Evolutionary conservation across 75 land plant genomes (phyloP), one percentile per base, ranked within the genome.

Genomic region (Picea glauca): DNA sequence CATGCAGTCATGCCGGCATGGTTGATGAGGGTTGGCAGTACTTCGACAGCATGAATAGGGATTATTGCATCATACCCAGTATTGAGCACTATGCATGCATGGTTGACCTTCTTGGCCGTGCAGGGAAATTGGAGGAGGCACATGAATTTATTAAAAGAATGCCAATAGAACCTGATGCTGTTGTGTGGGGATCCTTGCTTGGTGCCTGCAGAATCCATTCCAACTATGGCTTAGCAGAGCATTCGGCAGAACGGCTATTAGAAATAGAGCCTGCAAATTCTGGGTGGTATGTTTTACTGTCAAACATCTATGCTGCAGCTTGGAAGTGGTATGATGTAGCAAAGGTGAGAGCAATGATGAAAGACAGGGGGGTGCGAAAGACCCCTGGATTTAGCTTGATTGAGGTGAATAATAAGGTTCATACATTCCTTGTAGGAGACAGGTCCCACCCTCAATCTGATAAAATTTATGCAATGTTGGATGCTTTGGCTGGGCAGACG

Each of bases 341-440:
- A 6, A 72, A 60, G 30, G 66, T 90, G 84, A 88, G 94, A 76
- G 83, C 40, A 72, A 18, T 78, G 56, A 86, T 92, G 92, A 86
- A 87, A 58, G 18, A 81, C 18, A 81, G 75, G 54, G 72, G 72
- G 60, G 76, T 90, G 3, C 85, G 85, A 73, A 91, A 91, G 73
- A 88, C 84, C 58, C 93, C 93, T 5, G 93, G 91, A 13, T 89
- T 89, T 20, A 91, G 93, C 80, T 89, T 89, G 93, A 87, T 92
- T 81, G 93, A 92, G 77, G 67, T 87, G 18, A 80, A 76, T 38
- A 76, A 76, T 40, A 84, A 84, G 72, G 84, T 87, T 26, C 91
- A 92, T 78, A 58, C 81, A 17, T 91, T 91, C 58, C 81, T 87
- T 78, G 83, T 75, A 12, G 81, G 84, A n/a, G 93, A 89, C 60